Evolutionary conservation across 2,329 filamentous ascomycete genomes (phyloP).

Genomic region (Myriosclerotinia duriaeana): DNA sequence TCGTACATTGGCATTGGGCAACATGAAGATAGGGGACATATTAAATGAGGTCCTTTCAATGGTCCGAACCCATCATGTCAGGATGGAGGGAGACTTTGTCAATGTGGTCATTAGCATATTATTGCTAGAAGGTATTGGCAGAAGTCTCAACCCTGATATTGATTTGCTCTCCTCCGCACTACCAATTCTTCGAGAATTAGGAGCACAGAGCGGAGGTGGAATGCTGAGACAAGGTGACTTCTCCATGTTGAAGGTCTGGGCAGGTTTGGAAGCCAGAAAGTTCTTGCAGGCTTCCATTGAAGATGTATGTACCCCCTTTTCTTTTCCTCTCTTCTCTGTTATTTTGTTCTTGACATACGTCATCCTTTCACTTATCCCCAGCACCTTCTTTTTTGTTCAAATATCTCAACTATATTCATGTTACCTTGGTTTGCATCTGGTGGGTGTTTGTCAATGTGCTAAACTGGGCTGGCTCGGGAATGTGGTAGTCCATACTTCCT

Average conservation of each 20-base stretch:
- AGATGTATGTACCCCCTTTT: slow-evolving; percentile 58
- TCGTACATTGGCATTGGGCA: slow-evolving; percentile 85
- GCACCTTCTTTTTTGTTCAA: background rate
- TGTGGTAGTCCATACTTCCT: background rate
- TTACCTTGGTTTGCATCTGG: background rate
- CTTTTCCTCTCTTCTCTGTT: slow-evolving; percentile 17
- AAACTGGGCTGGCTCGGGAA: background rate
- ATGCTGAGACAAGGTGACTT: slow-evolving; percentile 73
- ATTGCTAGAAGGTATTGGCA: slow-evolving; percentile 88
- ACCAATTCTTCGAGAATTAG: slow-evolving; percentile 85
- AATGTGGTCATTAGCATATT: slow-evolving; percentile 97
- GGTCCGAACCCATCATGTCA: slow-evolving; percentile 89
- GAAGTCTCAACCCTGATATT: slow-evolving; percentile 79
- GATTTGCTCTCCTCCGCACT: slow-evolving; percentile 84
- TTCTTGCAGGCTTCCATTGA: slow-evolving; percentile 90
- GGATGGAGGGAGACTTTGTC: slow-evolving; percentile 95
- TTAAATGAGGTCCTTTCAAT: slow-evolving; percentile 86
- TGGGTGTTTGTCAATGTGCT: background rate
- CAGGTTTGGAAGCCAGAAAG: slow-evolving; percentile 81
- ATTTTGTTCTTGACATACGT: background rate
- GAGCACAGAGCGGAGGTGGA: slow-evolving; percentile 70
- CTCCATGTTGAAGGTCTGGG: slow-evolving; percentile 87
- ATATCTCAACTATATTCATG: background rate
- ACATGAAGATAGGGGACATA: slow-evolving; percentile 94
- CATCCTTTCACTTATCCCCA: background rate